phyloP scores from a whole-genome alignment of 257 asterid species.

The Solanum pimpinellifolium region DNA sequence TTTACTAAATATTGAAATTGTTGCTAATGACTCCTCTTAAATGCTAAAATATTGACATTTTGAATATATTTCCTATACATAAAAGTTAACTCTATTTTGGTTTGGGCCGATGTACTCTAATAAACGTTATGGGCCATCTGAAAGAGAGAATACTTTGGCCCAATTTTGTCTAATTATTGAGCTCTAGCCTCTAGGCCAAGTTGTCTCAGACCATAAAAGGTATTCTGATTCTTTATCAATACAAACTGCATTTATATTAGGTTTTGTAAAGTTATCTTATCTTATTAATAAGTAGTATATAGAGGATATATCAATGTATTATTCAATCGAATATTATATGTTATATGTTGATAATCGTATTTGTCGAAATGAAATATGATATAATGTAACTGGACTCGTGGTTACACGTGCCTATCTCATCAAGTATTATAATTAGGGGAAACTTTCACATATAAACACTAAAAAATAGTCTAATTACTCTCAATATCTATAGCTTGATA shows the following conservation, averaged over 20 bases:
- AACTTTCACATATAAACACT: too few relatives aligned
- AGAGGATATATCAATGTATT: too few relatives aligned
- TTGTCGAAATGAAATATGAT: not conserved
- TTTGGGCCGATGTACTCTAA: not conserved
- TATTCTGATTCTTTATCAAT: not conserved
- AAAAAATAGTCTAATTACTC: too few relatives aligned
- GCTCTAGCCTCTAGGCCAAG: not conserved
- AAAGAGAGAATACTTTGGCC: not conserved
- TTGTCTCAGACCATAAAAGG: not conserved
- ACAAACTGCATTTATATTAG: too few relatives aligned
- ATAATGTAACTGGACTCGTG: too few relatives aligned
- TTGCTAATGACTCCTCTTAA: too few relatives aligned
- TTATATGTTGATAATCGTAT: not conserved
- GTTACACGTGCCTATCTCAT: not conserved
- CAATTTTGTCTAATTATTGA: not conserved
- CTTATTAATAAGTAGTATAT: too few relatives aligned
- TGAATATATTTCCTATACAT: fast-evolving
- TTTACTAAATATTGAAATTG: too few relatives aligned
- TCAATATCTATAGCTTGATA: too few relatives aligned
- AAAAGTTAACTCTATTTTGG: not conserved
- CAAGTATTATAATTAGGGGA: not conserved
- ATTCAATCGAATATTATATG: not conserved
- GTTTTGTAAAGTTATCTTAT: not conserved
- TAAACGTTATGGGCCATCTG: not conserved
- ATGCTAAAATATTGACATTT: too few relatives aligned